Evolutionary conservation across 2,329 filamentous ascomycete genomes (phyloP).

Genomic region (Atkinsonella hypoxylon): DNA sequence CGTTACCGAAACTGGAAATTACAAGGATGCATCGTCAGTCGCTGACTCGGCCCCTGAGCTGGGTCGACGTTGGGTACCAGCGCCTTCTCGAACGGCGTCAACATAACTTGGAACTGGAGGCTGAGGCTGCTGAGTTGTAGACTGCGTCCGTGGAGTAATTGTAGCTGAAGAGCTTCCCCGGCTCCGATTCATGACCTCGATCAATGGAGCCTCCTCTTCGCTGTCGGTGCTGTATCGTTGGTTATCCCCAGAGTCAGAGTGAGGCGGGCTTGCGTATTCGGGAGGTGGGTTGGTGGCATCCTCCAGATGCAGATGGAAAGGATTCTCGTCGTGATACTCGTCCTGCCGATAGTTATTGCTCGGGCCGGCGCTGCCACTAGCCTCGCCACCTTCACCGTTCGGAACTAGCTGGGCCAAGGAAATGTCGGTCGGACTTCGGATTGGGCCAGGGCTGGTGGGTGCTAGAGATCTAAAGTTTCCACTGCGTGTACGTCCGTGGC

Average conservation of each 20-base stretch:
- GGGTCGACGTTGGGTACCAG: slow-evolving; percentile 15
- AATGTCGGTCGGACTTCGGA: slow-evolving; percentile 89
- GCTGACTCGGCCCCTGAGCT: slow-evolving; percentile 10
- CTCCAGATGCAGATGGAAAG: slow-evolving; percentile 31
- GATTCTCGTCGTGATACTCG: slow-evolving; percentile 23
- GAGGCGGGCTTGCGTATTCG: slow-evolving; percentile 56
- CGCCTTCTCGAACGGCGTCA: slow-evolving; percentile 52
- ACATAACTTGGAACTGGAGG: slow-evolving; percentile 77
- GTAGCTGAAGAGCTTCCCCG: slow-evolving; percentile 38
- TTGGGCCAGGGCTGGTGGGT: slow-evolving; percentile 77
- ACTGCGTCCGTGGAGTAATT: slow-evolving; percentile 14
- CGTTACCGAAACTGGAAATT: background rate
- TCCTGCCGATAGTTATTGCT: slow-evolving; percentile 13
- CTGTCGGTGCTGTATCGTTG: slow-evolving; percentile 45
- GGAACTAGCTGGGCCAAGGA: slow-evolving; percentile 77
- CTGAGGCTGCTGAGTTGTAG: slow-evolving; percentile 8
- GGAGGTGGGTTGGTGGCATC: slow-evolving; percentile 54
- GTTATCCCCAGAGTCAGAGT: slow-evolving; percentile 43
- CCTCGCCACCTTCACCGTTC: slow-evolving; percentile 58
- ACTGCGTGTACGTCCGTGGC: slow-evolving; percentile 63
- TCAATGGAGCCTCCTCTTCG: slow-evolving; percentile 45
- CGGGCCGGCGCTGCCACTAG: slow-evolving; percentile 16
- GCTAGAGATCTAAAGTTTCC: slow-evolving; percentile 65
- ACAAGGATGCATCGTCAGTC: background rate
- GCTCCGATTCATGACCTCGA: slow-evolving; percentile 37